Evolutionary conservation across 1,139 yeast genomes (phyloP).

Genomic region (Pichia sp.): DNA sequence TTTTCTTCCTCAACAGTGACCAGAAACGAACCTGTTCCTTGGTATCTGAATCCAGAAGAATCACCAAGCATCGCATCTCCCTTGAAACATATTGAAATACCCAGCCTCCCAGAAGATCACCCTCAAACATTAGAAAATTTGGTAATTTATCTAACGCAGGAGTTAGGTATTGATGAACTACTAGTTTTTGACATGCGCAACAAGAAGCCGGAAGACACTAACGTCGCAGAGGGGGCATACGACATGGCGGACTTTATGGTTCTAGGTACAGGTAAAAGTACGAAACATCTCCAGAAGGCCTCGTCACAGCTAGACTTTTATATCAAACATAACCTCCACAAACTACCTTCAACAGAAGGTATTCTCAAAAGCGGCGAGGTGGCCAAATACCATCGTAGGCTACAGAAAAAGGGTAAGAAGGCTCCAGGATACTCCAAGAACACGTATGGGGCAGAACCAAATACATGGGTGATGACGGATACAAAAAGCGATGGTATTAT

Average conservation of each 20-base stretch:
- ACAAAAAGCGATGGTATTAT: constrained; percentile 57
- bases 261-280: constrained; percentile 74
- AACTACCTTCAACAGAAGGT: constrained; percentile 64
- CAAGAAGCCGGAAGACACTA: constrained; percentile 33
- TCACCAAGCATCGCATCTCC: constrained; percentile 39
- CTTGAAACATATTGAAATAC: constrained; percentile 37
- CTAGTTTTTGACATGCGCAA: constrained; percentile 53
- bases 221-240: constrained; percentile 41
- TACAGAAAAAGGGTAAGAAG: constrained; percentile 53
- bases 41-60: constrained; percentile 58
- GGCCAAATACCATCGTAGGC: constrained; percentile 58
- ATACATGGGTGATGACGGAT: constrained; percentile 81
- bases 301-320: constrained; percentile 51
- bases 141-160: constrained; percentile 46
- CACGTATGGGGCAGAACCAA: constrained; percentile 54
- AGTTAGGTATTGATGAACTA: constrained; percentile 64
- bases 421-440: constrained; percentile 49
- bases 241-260: constrained; percentile 51
- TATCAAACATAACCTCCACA: constrained; percentile 41
- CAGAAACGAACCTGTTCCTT: constrained; percentile 37
- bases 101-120: constrained; percentile 50
- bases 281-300: constrained; percentile 71
- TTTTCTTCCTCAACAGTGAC: not conserved
- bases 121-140: constrained; percentile 51
- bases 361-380: constrained; percentile 57